These are phyloP conservation scores for Austroboletus novae-zelandiae DNA, from an alignment of 1,284 basidiomycete genomes.

Conservation along the genomic window DNA sequence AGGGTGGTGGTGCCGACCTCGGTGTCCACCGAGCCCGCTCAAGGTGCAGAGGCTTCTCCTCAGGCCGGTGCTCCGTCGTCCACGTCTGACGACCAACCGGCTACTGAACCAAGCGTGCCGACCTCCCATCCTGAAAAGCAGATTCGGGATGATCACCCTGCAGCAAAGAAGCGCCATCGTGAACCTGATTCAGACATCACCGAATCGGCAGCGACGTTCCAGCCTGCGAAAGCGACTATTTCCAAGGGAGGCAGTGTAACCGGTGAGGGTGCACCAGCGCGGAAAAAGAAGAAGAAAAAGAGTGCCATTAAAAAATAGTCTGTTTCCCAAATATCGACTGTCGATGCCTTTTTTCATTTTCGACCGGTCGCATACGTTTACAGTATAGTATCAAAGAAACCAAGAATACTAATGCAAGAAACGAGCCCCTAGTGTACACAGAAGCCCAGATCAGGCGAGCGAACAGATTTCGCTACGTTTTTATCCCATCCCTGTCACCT, in stretches of 20 bases:
- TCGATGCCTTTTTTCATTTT: too few relatives aligned
- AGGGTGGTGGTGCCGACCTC: conserved; percentile 53
- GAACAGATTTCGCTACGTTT: too few relatives aligned
- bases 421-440: neutral
- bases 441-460: neutral
- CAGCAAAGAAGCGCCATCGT: conserved; percentile 20
- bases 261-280: conserved; percentile 1
- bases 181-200: conserved; percentile 7
- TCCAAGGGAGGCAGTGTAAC: neutral
- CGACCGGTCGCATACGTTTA: too few relatives aligned
- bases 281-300: conserved; percentile 28
- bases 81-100: neutral
- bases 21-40: neutral
- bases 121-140: neutral
- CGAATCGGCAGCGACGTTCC: neutral
- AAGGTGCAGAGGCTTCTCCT: neutral
- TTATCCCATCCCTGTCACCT: neutral
- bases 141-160: neutral
- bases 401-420: neutral
- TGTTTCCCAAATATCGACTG: too few relatives aligned
- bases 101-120: neutral
- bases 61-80: neutral
- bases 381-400: too few relatives aligned
- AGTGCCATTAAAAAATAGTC: neutral
- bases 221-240: neutral